Percentiles rank a stretch among this genome's conserved stretches.
Evolutionary conservation across 2,329 filamentous ascomycete genomes (phyloP).

Genomic region (Xylariaceae sp.): DNA sequence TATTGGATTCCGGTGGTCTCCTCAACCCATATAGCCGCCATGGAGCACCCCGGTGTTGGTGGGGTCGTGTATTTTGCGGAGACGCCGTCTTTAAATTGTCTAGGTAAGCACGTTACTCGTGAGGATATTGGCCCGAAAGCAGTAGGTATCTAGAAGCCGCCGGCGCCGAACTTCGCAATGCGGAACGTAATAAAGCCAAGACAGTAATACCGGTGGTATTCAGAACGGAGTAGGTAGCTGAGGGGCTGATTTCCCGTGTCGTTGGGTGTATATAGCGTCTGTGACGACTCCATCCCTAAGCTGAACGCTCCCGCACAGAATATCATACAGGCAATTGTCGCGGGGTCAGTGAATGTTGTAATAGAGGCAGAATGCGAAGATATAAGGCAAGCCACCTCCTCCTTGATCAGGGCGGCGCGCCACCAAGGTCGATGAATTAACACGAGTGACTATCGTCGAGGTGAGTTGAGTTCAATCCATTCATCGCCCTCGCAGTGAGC

Average conservation of each 20-base stretch:
- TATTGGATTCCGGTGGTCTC: slow-evolving; percentile 28
- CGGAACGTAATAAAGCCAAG: neutral
- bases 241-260: too few species aligned
- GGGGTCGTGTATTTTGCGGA: slow-evolving; percentile 29
- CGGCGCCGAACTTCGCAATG: slow-evolving; percentile 17
- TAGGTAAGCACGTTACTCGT: slow-evolving; percentile 32
- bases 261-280: too few species aligned
- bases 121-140: slow-evolving; percentile 39
- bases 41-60: slow-evolving; percentile 24
- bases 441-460: neutral
- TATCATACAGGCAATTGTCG: neutral
- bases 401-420: neutral
- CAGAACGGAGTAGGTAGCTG: neutral
- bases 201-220: neutral
- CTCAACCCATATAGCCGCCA: neutral
- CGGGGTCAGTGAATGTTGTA: neutral
- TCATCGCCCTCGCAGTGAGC: too few species aligned
- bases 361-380: neutral
- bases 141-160: slow-evolving; percentile 17
- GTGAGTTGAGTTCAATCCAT: too few species aligned
- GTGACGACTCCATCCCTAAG: neutral
- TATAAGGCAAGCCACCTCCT: neutral
- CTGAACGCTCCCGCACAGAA: neutral
- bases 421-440: neutral
- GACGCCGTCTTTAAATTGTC: slow-evolving; percentile 26